Conservation (phyloP, 2,329 filamentous ascomycete genomes). For the Mycocentrospora acerina region DNA sequence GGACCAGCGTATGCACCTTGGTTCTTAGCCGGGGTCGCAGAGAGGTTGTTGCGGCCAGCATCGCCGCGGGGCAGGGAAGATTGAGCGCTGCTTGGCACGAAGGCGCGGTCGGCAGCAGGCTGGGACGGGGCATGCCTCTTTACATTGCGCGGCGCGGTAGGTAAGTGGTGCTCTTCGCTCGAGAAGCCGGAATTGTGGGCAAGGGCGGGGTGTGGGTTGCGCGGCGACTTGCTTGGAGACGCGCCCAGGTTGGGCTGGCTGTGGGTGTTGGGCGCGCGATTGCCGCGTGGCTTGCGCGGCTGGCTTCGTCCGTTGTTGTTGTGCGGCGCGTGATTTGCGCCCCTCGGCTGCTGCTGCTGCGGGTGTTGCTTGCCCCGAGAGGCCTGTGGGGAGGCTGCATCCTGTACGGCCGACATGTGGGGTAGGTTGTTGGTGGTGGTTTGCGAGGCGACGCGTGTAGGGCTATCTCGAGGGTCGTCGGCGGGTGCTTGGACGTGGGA, state of each 20-base stretch:
- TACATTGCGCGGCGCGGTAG: slow-evolving; percentile 22
- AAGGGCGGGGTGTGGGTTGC: slow-evolving; percentile 13
- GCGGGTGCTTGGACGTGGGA: slow-evolving; percentile 20
- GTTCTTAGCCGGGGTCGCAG: slow-evolving; percentile 37
- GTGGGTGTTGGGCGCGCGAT: slow-evolving; percentile 34
- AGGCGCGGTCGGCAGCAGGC: slow-evolving; percentile 29
- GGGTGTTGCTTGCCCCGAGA: slow-evolving; percentile 35
- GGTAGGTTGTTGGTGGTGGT: slow-evolving; percentile 3
- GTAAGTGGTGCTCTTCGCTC: slow-evolving; percentile 29
- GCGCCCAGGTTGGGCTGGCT: slow-evolving; percentile 18
- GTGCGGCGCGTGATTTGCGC: slow-evolving; percentile 28
- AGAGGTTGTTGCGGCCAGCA: slow-evolving; percentile 14
- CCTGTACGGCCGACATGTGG: slow-evolving; percentile 38
- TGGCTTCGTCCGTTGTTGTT: slow-evolving; percentile 27
- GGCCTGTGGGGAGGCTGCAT: slow-evolving; percentile 36
- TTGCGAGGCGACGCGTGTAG: slow-evolving; percentile 1
- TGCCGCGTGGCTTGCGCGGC: slow-evolving; percentile 33
- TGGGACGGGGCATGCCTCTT: slow-evolving; percentile 38
- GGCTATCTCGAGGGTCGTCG: slow-evolving; percentile 31
- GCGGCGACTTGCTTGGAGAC: slow-evolving; percentile 16
- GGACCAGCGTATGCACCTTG: slow-evolving; percentile 77
- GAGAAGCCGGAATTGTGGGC: slow-evolving; percentile 30
- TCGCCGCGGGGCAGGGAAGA: slow-evolving; percentile 34
- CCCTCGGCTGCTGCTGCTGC: slow-evolving; percentile 34
- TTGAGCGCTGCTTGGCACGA: slow-evolving; percentile 17